A percentile compares a stretch with the other conserved stretches of the same genome.
Conservation (phyloP, 768 basidiomycete genomes). For the Pulveroboletus sp. region DNA sequence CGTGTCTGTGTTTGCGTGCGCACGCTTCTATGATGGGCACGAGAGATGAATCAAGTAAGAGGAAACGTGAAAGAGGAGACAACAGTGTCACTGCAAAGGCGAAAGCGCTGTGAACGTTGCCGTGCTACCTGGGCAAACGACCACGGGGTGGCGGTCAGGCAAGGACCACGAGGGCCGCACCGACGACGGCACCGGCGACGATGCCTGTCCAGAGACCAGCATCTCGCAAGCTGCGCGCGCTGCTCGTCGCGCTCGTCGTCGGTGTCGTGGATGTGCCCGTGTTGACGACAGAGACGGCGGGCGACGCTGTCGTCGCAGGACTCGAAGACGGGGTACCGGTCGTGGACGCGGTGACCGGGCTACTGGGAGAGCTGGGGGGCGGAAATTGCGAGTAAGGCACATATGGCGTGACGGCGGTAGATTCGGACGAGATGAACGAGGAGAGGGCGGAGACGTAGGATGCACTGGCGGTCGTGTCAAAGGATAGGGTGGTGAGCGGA, state of each 20-base stretch:
- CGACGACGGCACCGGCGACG: constrained; percentile 3
- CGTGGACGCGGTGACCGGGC: not conserved
- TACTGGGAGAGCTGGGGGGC: not conserved
- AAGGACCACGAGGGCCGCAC: constrained; percentile 3
- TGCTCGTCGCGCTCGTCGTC: constrained; percentile 9
- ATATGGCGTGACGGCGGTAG: constrained; percentile 14
- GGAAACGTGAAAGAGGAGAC: not conserved
- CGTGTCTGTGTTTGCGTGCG: not conserved
- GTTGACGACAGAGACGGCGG: not conserved
- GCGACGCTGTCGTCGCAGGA: not conserved
- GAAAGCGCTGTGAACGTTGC: too few relatives aligned
- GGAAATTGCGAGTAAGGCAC: not conserved
- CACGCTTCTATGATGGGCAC: too few relatives aligned
- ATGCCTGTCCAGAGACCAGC: not conserved
- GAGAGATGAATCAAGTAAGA: not conserved
- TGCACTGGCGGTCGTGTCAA: constrained; percentile 20
- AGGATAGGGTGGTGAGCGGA: constrained; percentile 14
- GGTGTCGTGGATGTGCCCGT: not conserved
- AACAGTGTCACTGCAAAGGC: not conserved
- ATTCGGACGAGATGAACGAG: constrained; percentile 26
- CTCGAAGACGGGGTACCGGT: not conserved
- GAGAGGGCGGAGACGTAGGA: constrained; percentile 20
- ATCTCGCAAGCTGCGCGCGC: not conserved
- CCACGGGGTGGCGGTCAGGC: not conserved
- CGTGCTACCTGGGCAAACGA: too few relatives aligned